phyloP scores from a whole-genome alignment of 1,139 yeast genomes.

The Pichia sp. region DNA sequence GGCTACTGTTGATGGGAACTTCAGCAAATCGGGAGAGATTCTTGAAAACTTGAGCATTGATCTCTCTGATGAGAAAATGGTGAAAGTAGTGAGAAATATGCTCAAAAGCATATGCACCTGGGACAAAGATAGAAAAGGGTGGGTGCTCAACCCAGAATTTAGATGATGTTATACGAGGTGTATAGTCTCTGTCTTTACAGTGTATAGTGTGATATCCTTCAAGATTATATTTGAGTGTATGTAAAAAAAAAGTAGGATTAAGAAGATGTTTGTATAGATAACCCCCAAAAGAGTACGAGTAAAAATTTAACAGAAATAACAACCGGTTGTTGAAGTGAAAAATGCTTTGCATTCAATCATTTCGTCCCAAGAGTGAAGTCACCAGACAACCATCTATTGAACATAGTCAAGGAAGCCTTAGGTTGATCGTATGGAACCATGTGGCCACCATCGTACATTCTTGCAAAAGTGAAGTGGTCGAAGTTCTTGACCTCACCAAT shows the following conservation, averaged over 20 bases:
- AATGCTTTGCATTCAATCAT: slow-evolving; percentile 5
- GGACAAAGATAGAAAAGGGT: slow-evolving; percentile 53
- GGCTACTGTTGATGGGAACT: slow-evolving; percentile 37
- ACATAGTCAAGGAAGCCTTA: slow-evolving; percentile 40
- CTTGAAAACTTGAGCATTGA: slow-evolving; percentile 46
- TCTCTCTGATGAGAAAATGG: slow-evolving; percentile 51
- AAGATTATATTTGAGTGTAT: neutral
- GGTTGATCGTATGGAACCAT: slow-evolving; percentile 59
- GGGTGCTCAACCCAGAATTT: slow-evolving; percentile 64
- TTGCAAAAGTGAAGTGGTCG: slow-evolving; percentile 56
- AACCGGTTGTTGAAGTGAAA: neutral
- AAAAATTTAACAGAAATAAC: neutral
- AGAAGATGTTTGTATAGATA: neutral
- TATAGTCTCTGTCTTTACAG: neutral
- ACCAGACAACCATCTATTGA: slow-evolving; percentile 47
- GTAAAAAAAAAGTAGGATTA: neutral
- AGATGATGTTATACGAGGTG: slow-evolving; percentile 19
- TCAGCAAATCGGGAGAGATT: slow-evolving; percentile 57
- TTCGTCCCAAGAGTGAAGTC: slow-evolving; percentile 35
- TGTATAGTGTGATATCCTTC: neutral
- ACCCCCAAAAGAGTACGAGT: slow-evolving; percentile 1
- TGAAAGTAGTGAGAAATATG: slow-evolving; percentile 64
- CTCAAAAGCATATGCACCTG: slow-evolving; percentile 66
- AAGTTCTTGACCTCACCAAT: slow-evolving; percentile 60
- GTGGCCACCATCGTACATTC: slow-evolving; percentile 66